A percentile compares a stretch with the other conserved stretches of the same genome.
phyloP scores from a whole-genome alignment of 352 stramenopile genomes.

The Globisporangium takayamanum region DNA sequence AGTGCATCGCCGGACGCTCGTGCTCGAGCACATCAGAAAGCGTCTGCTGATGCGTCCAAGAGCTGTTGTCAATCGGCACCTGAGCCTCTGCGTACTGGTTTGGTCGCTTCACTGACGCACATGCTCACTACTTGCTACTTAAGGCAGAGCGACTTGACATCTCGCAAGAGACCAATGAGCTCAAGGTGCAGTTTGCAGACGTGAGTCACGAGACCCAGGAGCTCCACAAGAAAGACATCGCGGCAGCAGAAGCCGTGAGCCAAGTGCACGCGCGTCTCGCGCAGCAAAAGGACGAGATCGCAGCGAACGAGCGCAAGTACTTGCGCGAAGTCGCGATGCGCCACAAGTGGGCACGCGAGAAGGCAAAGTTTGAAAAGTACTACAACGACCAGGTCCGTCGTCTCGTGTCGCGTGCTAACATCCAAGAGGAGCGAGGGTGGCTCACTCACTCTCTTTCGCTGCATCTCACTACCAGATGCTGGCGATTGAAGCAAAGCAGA shows the following conservation, averaged over 20 bases:
- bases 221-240: slow-evolving; percentile 73
- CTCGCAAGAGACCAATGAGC: slow-evolving; percentile 45
- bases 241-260: slow-evolving; percentile 58
- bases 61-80: background rate
- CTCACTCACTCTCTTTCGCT: no score
- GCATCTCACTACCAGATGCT: slow-evolving; percentile 1
- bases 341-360: slow-evolving; percentile 72
- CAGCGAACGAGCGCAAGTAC: slow-evolving; percentile 49
- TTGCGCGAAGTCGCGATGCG: slow-evolving; percentile 59
- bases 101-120: no score
- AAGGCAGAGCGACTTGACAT: slow-evolving; percentile 49
- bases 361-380: slow-evolving; percentile 81
- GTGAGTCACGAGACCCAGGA: slow-evolving; percentile 64
- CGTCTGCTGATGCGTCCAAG: slow-evolving; percentile 32
- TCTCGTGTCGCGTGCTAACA: background rate
- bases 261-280: slow-evolving; percentile 58
- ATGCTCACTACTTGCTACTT: background rate
- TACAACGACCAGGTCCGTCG: slow-evolving; percentile 65
- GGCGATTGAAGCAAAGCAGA: slow-evolving; percentile 9
- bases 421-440: background rate
- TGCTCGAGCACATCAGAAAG: slow-evolving; percentile 81
- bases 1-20: slow-evolving; percentile 51
- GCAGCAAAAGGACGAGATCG: slow-evolving; percentile 71
- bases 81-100: no score
- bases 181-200: slow-evolving; percentile 56